Evolutionary conservation across 306 rosid genomes (phyloP), one percentile per base, ranked within the genome.

Genomic region (Sesbania bispinosa): DNA sequence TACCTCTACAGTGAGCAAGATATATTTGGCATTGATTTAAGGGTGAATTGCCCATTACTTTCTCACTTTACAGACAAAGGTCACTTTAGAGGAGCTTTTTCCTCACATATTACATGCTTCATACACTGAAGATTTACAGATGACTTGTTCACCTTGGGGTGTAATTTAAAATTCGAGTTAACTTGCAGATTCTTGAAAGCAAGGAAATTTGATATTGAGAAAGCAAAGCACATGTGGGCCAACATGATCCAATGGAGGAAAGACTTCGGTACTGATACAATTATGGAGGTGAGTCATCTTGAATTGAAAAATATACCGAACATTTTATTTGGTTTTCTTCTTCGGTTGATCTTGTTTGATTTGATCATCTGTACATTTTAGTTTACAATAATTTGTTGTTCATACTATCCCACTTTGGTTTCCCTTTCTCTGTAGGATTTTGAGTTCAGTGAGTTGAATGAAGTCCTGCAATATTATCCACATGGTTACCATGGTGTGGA

Each of bases 191-290:
- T 93, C 83, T 81, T 90, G 83, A 87, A 74, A 73, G 98, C 98
- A n/a, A 90, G 98, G 84, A 90, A 87, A 83, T 93, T 93, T 76
- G 97, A 90, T 75, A 79, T 84, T 33, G 98, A 93, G 67, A 88
- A 84, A 73, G 90, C 98, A 26, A 93, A 93, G 76, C 83, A 77
- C 39, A 93, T 90, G 98, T 93, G 98, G 98, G 79, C 87, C 48
- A 86, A 84, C 82, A 93, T 93, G 98, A 83, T 90, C 70, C 96
- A 88, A 11, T 93, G 98, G 98, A 87, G 98, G 93, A 85, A 76
- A 79, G 96, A 88, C 2, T 93, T 69, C 69, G 93, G 96, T 21
- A 83, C 93, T 0, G 97, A 93, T 82, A 79, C 85, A 55, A 90
- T 93, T 71, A 78, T 88, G 88, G 98, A 93, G 84, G 97, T 87